Percentiles rank a stretch among this genome's conserved stretches.
Evolutionary conservation across 352 stramenopile species (phyloP).

Genomic region (Sclerospora graminicola): DNA sequence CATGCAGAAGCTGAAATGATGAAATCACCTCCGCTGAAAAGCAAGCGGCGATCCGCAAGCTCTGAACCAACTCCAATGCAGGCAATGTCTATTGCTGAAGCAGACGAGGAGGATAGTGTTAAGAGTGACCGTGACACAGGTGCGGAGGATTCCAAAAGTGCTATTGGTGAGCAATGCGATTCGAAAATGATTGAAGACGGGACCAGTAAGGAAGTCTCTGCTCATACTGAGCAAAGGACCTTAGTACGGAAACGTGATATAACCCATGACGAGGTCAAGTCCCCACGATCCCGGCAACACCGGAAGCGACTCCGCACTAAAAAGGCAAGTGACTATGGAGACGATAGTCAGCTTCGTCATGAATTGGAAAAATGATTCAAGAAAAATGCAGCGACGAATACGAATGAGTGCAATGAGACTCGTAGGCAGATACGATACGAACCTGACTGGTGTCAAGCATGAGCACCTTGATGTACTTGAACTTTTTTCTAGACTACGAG

Average conservation of each 20-base stretch:
- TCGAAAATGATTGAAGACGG: neutral
- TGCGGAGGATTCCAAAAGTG: constrained; percentile 2
- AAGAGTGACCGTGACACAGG: neutral
- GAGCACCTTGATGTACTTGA: neutral
- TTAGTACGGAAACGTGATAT: constrained; percentile 6
- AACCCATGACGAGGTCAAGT: constrained; percentile 1
- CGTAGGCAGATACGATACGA: constrained; percentile 21
- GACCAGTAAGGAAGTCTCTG: constrained; percentile 5
- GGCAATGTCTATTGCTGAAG: constrained; percentile 24
- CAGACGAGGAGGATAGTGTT: constrained; percentile 10
- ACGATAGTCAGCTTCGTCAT: constrained; percentile 4
- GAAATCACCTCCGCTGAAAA: constrained; percentile 22
- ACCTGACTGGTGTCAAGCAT: constrained; percentile 17
- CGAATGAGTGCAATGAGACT: neutral
- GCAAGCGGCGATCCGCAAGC: constrained; percentile 23
- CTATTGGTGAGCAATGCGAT: constrained; percentile 7
- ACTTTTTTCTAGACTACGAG: too few species aligned
- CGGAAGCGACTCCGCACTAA: constrained; percentile 11
- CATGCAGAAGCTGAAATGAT: constrained; percentile 4
- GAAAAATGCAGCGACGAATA: constrained; percentile 2
- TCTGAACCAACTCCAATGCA: constrained; percentile 27
- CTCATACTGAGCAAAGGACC: constrained; percentile 11
- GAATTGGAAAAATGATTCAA: constrained; percentile 7
- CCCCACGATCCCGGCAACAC: neutral
- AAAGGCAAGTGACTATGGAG: neutral